These are phyloP conservation scores for Hypoxylon rickii DNA, from an alignment of 495 filamentous ascomycete species.

Conservation along the genomic window DNA sequence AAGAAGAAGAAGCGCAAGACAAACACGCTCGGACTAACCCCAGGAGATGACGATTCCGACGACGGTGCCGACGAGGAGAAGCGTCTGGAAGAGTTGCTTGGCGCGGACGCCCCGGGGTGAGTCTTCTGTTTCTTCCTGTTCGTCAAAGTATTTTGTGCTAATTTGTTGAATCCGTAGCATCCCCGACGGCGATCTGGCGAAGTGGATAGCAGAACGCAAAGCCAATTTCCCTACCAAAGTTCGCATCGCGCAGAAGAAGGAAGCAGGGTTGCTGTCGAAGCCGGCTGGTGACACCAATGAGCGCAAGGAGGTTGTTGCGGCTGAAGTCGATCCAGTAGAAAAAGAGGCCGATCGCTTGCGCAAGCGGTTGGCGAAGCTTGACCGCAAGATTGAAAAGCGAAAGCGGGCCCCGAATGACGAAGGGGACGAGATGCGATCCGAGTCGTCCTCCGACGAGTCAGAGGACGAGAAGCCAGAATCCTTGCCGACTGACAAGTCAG, in stretches of 20 bases:
- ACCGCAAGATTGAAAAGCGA: slow-evolving; percentile 57
- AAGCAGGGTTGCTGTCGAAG: slow-evolving; percentile 25
- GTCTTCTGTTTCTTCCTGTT: slow-evolving; percentile 10
- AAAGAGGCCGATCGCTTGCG: slow-evolving; percentile 55
- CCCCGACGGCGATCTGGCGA: slow-evolving; percentile 64
- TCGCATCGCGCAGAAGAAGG: slow-evolving; percentile 57
- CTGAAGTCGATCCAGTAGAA: slow-evolving; percentile 47
- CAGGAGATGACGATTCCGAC: slow-evolving; percentile 70
- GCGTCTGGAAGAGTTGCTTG: slow-evolving; percentile 66
- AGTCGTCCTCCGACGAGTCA: slow-evolving; percentile 44
- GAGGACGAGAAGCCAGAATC: slow-evolving; percentile 56
- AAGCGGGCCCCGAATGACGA: slow-evolving; percentile 62
- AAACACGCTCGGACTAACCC: slow-evolving; percentile 81
- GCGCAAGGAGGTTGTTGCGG: slow-evolving; percentile 18
- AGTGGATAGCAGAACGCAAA: slow-evolving; percentile 80
- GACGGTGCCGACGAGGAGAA: slow-evolving; percentile 77
- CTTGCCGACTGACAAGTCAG: slow-evolving; percentile 39
- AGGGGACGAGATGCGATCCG: slow-evolving; percentile 58
- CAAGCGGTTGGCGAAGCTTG: slow-evolving; percentile 55
- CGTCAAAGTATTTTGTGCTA: slow-evolving; percentile 15
- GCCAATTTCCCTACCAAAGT: slow-evolving; percentile 77
- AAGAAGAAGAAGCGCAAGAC: slow-evolving; percentile 81
- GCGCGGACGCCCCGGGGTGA: slow-evolving; percentile 53
- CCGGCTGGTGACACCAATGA: slow-evolving; percentile 31
- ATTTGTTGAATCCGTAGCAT: slow-evolving; percentile 50